phyloP scores from a whole-genome alignment of 352 stramenopile genomes.

The Phytophthora capsici region DNA sequence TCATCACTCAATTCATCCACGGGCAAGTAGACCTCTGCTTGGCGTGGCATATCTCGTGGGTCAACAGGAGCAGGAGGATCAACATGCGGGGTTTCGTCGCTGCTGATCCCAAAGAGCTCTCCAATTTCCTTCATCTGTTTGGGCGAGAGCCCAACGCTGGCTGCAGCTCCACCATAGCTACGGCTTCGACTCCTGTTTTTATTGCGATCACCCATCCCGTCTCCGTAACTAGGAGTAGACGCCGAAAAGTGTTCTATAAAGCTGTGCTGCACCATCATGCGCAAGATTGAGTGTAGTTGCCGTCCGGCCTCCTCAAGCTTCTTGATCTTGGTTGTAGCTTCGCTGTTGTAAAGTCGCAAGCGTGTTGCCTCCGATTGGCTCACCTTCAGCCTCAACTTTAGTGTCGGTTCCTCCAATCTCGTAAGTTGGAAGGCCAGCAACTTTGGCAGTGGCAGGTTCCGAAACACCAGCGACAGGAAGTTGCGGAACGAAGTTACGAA shows the following conservation, averaged over 20 bases:
- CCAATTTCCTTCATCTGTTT: constrained; percentile 60
- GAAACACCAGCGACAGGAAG: constrained; percentile 81
- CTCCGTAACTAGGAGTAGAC: constrained; percentile 18
- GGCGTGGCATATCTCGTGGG: constrained; percentile 36
- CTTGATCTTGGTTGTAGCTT: constrained; percentile 62
- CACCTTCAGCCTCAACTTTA: constrained; percentile 72
- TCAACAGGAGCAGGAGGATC: constrained; percentile 22
- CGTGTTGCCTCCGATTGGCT: constrained; percentile 78
- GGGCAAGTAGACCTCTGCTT: constrained; percentile 42
- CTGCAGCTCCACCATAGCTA: constrained; percentile 24
- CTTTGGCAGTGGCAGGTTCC: constrained; percentile 75
- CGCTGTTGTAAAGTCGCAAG: constrained; percentile 55
- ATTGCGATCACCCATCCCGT: constrained; percentile 21
- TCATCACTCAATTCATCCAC: constrained; percentile 40
- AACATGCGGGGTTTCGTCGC: constrained; percentile 16
- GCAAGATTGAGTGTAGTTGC: constrained; percentile 65
- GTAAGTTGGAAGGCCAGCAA: constrained; percentile 78
- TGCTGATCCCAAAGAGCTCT: constrained; percentile 58
- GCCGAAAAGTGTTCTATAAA: constrained; percentile 69
- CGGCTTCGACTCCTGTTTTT: constrained; percentile 36
- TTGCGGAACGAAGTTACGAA: constrained; percentile 83
- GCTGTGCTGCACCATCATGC: constrained; percentile 71
- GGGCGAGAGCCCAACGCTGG: constrained; percentile 38
- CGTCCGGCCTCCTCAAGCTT: constrained; percentile 66
- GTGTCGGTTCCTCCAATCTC: constrained; percentile 68